phyloP scores from a whole-genome alignment of 2,329 filamentous ascomycete species.

The Colletotrichum camelliae region DNA sequence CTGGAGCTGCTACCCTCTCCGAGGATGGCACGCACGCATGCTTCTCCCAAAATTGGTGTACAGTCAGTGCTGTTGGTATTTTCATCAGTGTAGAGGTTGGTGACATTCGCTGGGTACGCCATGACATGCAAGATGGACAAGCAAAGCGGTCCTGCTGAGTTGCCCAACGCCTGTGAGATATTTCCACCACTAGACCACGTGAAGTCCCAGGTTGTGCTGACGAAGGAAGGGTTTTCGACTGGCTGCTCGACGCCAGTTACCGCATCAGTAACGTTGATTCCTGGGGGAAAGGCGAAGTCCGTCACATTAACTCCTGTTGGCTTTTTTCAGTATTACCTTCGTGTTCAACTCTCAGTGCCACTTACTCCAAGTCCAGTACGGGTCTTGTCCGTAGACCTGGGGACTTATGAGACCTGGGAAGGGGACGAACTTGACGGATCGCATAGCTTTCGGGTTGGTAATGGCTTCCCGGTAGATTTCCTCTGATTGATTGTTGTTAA shows the following conservation, averaged over 20 bases:
- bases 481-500: background rate
- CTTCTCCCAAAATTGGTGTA: background rate
- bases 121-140: background rate
- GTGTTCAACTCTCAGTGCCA: too few species aligned
- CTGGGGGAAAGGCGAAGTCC: background rate
- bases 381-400: background rate
- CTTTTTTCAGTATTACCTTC: background rate
- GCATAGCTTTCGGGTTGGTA: background rate
- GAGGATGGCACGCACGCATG: background rate
- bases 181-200: background rate
- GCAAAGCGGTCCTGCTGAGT: background rate
- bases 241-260: background rate
- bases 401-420: background rate
- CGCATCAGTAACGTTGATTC: background rate
- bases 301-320: background rate
- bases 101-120: conserved; percentile 19
- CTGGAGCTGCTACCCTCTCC: background rate
- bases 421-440: background rate
- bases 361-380: conserved; percentile 7
- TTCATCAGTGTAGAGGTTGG: background rate
- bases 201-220: conserved; percentile 5
- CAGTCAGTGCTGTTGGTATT: background rate
- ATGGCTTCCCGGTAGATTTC: background rate
- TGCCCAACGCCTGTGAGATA: background rate
- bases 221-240: background rate